Conservation (phyloP, 108 stramenopile genomes). For the Nitzschia putrida region DNA sequence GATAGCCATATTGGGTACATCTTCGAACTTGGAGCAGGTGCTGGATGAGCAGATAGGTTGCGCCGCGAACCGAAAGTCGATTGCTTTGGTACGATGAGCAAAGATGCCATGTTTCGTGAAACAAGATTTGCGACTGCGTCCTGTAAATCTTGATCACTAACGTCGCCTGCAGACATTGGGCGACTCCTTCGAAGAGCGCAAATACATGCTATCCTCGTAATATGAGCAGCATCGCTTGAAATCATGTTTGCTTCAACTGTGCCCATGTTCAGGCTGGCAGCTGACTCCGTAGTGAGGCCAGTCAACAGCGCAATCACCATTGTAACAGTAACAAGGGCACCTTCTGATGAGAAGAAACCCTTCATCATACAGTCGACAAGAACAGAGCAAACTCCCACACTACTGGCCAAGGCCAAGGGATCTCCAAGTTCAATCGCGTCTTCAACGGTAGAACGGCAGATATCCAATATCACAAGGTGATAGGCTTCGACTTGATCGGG, state of each 20-base stretch:
- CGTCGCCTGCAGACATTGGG: constrained; percentile 56
- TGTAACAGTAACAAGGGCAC: constrained; percentile 58
- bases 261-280: constrained; percentile 53
- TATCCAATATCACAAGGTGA: constrained; percentile 77
- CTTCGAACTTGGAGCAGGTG: constrained; percentile 53
- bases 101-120: constrained; percentile 50
- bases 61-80: constrained; percentile 11
- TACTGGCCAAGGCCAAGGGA: constrained; percentile 70
- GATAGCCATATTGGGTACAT: constrained; percentile 78
- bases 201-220: constrained; percentile 68
- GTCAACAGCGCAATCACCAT: constrained; percentile 56
- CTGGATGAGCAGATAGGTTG: constrained; percentile 28
- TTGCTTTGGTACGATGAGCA: constrained; percentile 69
- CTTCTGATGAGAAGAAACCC: constrained; percentile 78
- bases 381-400: constrained; percentile 75
- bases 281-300: constrained; percentile 61
- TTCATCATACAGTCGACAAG: constrained; percentile 74
- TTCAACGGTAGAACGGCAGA: constrained; percentile 63
- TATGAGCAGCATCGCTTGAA: constrained; percentile 75
- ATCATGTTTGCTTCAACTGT: constrained; percentile 65
- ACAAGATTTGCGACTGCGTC: constrained; percentile 53
- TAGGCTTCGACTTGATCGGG: constrained; percentile 83
- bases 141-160: constrained; percentile 69
- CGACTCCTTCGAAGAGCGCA: constrained; percentile 63
- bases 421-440: constrained; percentile 80